These are phyloP conservation scores for Penicillium sp. DNA, from an alignment of 2,329 filamentous ascomycete genomes.

Conservation along the genomic window DNA sequence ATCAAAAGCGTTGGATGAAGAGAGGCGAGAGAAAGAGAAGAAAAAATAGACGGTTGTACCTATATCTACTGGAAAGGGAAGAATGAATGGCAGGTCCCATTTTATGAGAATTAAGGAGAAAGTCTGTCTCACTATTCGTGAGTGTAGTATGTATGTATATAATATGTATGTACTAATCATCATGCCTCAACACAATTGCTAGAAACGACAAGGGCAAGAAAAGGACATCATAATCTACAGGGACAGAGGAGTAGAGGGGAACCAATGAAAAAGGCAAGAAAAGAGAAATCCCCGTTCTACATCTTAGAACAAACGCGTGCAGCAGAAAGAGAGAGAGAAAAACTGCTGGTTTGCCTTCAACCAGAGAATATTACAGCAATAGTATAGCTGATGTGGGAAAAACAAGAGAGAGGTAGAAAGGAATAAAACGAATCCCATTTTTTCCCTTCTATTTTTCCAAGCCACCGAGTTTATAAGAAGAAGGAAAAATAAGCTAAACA, in stretches of 20 bases:
- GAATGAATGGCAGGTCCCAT: not conserved
- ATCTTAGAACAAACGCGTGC: not conserved
- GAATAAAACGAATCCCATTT: not conserved
- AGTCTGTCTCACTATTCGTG: not conserved
- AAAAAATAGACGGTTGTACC: not conserved
- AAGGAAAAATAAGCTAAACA: slow-evolving; percentile 6
- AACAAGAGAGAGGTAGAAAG: not conserved
- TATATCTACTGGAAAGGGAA: not conserved
- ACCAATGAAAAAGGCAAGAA: not conserved
- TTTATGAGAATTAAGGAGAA: not conserved
- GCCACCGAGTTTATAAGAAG: not conserved
- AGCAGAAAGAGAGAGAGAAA: not conserved
- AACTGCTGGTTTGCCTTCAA: not conserved
- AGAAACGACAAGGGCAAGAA: slow-evolving; percentile 1
- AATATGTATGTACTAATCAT: slow-evolving; percentile 11
- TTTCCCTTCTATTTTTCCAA: not conserved
- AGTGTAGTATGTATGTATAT: slow-evolving; percentile 1
- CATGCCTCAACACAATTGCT: slow-evolving; percentile 4
- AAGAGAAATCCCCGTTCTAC: not conserved
- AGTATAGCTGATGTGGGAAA: not conserved
- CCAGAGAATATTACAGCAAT: not conserved
- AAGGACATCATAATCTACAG: slow-evolving; percentile 12
- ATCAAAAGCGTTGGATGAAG: slow-evolving; percentile 29
- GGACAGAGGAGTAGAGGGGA: not conserved
- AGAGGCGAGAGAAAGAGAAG: slow-evolving; percentile 22